Base-by-base conservation (phyloP, 371 early-diverging fungal species). In the Homolaphlyctis polyrhiza region DNA sequence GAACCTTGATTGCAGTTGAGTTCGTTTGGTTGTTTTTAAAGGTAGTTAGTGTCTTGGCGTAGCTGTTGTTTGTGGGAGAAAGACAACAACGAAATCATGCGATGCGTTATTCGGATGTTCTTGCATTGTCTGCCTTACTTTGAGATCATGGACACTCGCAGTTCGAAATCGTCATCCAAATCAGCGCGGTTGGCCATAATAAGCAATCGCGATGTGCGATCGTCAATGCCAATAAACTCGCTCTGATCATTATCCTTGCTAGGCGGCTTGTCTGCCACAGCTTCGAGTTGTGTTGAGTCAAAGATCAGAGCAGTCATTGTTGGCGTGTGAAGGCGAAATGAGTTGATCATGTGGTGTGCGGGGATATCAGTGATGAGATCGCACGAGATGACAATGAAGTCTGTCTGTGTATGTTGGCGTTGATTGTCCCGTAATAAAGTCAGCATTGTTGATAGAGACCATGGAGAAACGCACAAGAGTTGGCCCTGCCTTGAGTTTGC, bases 351-450 rank as follows among this genome's bases (percentile, higher is more conserved):
- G 35, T 86, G 86, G 64, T 88, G 86, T 28, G 93, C 89, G 6
- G 91, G 84, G 28, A 92, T 77, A 35, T 91, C 89, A 5, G 92
- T 89, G 52, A 94, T 79, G 55, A 91, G 72, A 78, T 97, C 97
- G 74, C 93, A 94, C 49, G 89, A 86, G 39, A 96, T 74, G 13
- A 96, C 92, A 51, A 97, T 85, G 58, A 96, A 92, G 73, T 95
- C 94, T 47, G 82, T 81, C 91, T 93, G 63, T 54, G n/a, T n/a
- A n/a, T n/a, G n/a, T n/a, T n/a, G n/a, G n/a, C n/a, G n/a, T n/a
- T n/a, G 60, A 67, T 55, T 63, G 1, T 66, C 23, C 33, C 21
- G 21, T 71, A 28, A 27, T 18, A n/a, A n/a, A 65, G 49, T 30
- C 25, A 48, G 21, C n/a, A 61, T 16, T 25, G 35, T 27, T 60